phyloP scores from a whole-genome alignment of 2,329 filamentous ascomycete species.

The Xylariaceae sp. region DNA sequence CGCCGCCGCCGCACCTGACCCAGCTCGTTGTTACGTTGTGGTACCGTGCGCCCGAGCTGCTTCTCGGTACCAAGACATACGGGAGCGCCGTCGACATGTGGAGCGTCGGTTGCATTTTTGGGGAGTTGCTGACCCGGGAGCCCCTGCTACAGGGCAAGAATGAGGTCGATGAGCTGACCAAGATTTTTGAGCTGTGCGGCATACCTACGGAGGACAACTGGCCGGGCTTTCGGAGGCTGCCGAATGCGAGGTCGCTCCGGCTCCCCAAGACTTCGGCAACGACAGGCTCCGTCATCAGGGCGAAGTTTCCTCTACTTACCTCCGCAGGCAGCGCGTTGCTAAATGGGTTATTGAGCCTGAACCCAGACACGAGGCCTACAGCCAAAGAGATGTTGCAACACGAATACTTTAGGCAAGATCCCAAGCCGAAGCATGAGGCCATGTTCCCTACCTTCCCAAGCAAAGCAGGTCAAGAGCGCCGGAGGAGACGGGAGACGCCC shows the following conservation, averaged over 20 bases:
- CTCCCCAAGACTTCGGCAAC: constrained; percentile 47
- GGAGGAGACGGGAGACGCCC: constrained; percentile 70
- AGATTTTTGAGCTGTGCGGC: constrained; percentile 86
- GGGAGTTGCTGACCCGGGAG: constrained; percentile 78
- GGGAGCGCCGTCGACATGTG: constrained; percentile 82
- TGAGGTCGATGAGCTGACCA: constrained; percentile 84
- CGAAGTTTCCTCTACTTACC: constrained; percentile 79
- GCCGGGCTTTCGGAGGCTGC: constrained; percentile 82
- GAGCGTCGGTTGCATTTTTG: constrained; percentile 95
- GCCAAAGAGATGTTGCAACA: constrained; percentile 73
- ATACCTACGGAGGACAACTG: constrained; percentile 77
- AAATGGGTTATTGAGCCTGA: constrained; percentile 64
- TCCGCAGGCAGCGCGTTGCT: constrained; percentile 68
- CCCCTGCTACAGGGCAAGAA: constrained; percentile 84
- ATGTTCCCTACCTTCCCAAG: constrained; percentile 98
- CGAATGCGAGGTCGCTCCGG: constrained; percentile 77
- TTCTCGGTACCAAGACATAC: constrained; percentile 77
- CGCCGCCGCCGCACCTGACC: constrained; percentile 67
- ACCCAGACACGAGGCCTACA: constrained; percentile 67
- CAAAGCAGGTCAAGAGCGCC: constrained; percentile 86
- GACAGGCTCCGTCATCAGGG: constrained; percentile 57
- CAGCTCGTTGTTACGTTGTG: constrained; percentile 94
- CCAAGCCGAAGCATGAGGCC: constrained; percentile 80
- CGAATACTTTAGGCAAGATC: constrained; percentile 83
- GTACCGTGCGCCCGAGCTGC: constrained; percentile 89